Base-by-base conservation (phyloP, 2,329 filamentous ascomycete genomes). In the Chaetomium strumarium region DNA sequence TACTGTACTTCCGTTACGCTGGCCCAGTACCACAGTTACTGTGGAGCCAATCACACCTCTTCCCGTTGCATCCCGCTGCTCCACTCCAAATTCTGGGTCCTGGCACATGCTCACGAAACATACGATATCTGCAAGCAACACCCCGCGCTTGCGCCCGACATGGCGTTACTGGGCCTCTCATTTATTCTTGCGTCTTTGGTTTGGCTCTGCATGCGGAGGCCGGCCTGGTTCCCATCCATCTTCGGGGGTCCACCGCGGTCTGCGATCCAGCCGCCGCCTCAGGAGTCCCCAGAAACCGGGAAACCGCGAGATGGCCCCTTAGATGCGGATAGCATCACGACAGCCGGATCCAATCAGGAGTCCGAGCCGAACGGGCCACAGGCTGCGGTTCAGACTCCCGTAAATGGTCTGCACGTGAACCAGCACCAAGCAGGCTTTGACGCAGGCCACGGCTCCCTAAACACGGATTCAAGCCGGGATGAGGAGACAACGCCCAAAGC, bases 171-270 rank as follows among this genome's bases (percentile, higher is more conserved):
- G 56, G 81, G 79, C 58, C 67, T 84, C 57, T 81, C 81, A n/a
- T 71, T 86, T 57, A 72, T 85, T 61, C 66, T 85, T 58, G 81
- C 77, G 40, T 81, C 81, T 0, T 68, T 84, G 51, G 73, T 84
- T 42, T 79, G 77, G 62, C 67, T 84, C 57, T 69, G 77, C 60
- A 72, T 84, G 55, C 74, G 75, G 38, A 76, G 76, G 51, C 77
- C 75, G 46, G 68, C 73, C 42, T 75, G 79, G 68, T 66, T 80
- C 44, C 70, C 71, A 59, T 66, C 66, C 11, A 66, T 75, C 37
- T 60, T 74, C 53, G 58, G 57, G 49, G 58, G 52, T 19, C 60
- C 60, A 42, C 56, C 58, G 48, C 59, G 52, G 13, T 47, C 55
- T 31, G 19, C 51, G 42, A 43, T 58, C 13, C 52, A 38, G 31